Conservation (phyloP, 179 eudicot genomes). For the Patellifolia procumbens region DNA sequence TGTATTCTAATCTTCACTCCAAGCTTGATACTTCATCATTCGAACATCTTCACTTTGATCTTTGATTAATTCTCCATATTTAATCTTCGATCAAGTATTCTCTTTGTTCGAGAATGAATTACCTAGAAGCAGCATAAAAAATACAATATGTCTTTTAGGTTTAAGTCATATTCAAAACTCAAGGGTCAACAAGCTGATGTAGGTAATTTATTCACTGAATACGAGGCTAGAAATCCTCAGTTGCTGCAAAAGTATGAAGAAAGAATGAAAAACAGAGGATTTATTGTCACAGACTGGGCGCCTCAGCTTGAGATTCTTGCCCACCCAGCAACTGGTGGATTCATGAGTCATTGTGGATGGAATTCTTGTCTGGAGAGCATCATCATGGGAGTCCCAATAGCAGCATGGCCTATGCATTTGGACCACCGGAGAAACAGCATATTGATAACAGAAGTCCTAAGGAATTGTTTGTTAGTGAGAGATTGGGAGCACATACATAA, state of each 20-base stretch:
- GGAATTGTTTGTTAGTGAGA: slow-evolving; percentile 39
- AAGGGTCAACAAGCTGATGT: slow-evolving; percentile 54
- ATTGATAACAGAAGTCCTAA: slow-evolving; percentile 44
- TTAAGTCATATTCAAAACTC: too few species aligned
- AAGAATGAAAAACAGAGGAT: slow-evolving; percentile 45
- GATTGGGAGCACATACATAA: slow-evolving; percentile 37
- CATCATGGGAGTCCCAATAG: slow-evolving; percentile 65
- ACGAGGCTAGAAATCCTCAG: slow-evolving; percentile 8
- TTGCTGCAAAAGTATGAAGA: slow-evolving; percentile 55
- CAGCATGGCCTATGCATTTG: slow-evolving; percentile 80
- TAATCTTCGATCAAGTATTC: too few species aligned
- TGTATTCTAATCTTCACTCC: too few species aligned
- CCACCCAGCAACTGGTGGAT: slow-evolving; percentile 62
- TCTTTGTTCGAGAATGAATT: too few species aligned
- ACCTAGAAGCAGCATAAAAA: too few species aligned
- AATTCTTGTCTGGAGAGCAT: slow-evolving; percentile 75
- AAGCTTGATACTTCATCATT: too few species aligned
- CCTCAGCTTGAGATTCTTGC: slow-evolving; percentile 65
- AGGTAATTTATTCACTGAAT: slow-evolving; percentile 28
- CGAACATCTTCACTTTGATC: too few species aligned
- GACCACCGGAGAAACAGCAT: slow-evolving; percentile 63
- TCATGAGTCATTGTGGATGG: slow-evolving; percentile 87
- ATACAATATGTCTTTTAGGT: too few species aligned
- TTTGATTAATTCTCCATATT: too few species aligned
- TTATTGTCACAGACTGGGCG: slow-evolving; percentile 74